These are phyloP conservation scores for Ramichloridium luteum DNA, from an alignment of 2,329 filamentous ascomycete species.

Conservation along the genomic window DNA sequence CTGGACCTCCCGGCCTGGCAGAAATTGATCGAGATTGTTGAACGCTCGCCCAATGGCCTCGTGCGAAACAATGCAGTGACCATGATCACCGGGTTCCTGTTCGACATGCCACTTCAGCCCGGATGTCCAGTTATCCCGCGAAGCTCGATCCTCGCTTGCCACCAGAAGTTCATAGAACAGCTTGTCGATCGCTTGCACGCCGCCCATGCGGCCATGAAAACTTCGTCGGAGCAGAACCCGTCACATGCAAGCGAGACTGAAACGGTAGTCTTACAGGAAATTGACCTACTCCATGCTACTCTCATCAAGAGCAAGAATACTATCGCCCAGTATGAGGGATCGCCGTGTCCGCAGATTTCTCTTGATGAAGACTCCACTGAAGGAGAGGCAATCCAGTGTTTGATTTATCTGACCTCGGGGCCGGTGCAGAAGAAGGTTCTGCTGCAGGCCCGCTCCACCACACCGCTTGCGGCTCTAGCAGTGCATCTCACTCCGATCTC, in stretches of 20 bases:
- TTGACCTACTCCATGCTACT: conserved; percentile 12
- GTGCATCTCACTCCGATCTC: conserved; percentile 13
- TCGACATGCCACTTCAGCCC: conserved; percentile 4
- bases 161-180: not conserved
- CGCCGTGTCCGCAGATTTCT: not conserved
- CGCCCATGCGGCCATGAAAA: not conserved
- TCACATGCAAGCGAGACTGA: not conserved
- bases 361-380: conserved; percentile 2
- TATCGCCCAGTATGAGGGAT: not conserved
- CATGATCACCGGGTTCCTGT: conserved; percentile 11
- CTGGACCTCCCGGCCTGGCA: conserved; percentile 12
- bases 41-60: conserved; percentile 5
- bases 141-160: not conserved
- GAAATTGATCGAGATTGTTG: conserved; percentile 13
- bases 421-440: conserved; percentile 8
- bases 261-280: conserved; percentile 1
- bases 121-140: not conserved
- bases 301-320: conserved; percentile 10
- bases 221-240: no score
- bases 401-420: conserved; percentile 15
- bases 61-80: conserved; percentile 5
- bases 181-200: not conserved
- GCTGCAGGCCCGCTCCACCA: conserved; percentile 9
- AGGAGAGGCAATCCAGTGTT: conserved; percentile 8
- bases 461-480: conserved; percentile 13